Base-by-base conservation (phyloP, 2,329 filamentous ascomycete species). In the Rutstroemia sp. region DNA sequence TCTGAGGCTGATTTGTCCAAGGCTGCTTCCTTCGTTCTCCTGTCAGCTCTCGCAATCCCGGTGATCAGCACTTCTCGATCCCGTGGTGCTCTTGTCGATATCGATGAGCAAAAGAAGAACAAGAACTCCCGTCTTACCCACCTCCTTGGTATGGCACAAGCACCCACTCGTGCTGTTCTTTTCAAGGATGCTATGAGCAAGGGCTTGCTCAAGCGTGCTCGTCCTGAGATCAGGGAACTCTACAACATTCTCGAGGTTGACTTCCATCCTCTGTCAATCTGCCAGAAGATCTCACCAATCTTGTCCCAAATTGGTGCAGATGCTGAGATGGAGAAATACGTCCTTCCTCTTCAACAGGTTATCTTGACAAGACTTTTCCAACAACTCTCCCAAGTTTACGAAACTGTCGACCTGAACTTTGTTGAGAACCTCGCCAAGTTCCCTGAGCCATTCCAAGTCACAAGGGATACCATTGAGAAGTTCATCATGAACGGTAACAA, bases 401-500 rank as follows among this genome's bases (percentile, higher is more conserved):
- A 97, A 74, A 96, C 94, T 47, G 92, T 99, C 56, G 91, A 97
- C 72, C 82, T 99, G 60, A 82, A 84, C 67, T 97, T 97, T 67
- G 92, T 99, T 48, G 87, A 96, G 72, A 86, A 89, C 68, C 87
- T 99, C 54, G 94, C 94, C 61, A 83, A 94, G 70, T 99, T 99
- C 80, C 94, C 94, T 9, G 92, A 95, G 71, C 90, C 94, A 44
- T 97, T 95, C 82, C 88, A 96, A 75, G 91, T 97, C 64, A 88
- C 83, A 62, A 86, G 88, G 54, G 85, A 87, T 63, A 95, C 90
- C 60, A 95, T 99, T 64, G 94, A 99, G 79, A 99, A 97, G 78
- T 99, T 99, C 80, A 97, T 99, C 80, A 99, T 99, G 94, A 99
- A 99, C 74, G 94, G 94, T 62, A 97, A 95, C 82, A 99, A 99